Evolutionary conservation across 768 basidiomycete genomes (phyloP).

Genomic region (Lentinus brumalis): DNA sequence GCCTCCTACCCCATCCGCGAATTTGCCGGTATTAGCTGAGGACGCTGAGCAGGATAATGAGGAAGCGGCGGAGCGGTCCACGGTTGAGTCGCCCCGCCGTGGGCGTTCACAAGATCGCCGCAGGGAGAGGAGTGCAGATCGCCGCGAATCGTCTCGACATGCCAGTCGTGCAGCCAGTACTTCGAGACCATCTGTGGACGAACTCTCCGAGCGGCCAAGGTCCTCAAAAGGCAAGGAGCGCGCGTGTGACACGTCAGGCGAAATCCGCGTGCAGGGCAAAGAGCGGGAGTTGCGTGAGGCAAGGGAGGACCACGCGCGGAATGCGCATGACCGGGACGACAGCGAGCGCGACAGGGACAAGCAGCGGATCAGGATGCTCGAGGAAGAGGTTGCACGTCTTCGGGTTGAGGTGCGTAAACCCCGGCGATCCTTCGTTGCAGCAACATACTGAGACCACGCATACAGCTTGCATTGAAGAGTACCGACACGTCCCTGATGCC

Average conservation of each 20-base stretch:
- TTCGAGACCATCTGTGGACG: constrained; percentile 5
- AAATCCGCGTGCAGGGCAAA: constrained; percentile 55
- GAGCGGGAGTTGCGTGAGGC: constrained; percentile 64
- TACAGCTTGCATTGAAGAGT: constrained; percentile 10
- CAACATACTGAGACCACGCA: no score
- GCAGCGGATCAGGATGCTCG: constrained; percentile 61
- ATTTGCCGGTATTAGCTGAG: constrained; percentile 28
- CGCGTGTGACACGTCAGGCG: constrained; percentile 43
- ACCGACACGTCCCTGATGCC: constrained; percentile 34
- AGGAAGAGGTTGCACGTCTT: constrained; percentile 63
- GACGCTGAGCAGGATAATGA: background rate
- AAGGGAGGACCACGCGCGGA: constrained; percentile 47
- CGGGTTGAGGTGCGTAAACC: constrained; percentile 47
- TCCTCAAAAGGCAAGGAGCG: constrained; percentile 32
- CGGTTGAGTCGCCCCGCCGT: background rate
- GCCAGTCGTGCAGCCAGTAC: background rate
- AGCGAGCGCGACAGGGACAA: constrained; percentile 58
- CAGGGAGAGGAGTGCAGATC: background rate
- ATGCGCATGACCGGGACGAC: constrained; percentile 43
- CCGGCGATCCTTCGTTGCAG: no score
- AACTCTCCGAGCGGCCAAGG: constrained; percentile 18
- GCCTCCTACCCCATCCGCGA: constrained; percentile 15
- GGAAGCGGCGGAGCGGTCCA: background rate
- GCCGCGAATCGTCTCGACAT: background rate
- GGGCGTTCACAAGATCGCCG: background rate